Evolutionary conservation across 495 filamentous ascomycete genomes (phyloP), one percentile per base, ranked within the genome.

Genomic region (Talaromyces proteolyticus): DNA sequence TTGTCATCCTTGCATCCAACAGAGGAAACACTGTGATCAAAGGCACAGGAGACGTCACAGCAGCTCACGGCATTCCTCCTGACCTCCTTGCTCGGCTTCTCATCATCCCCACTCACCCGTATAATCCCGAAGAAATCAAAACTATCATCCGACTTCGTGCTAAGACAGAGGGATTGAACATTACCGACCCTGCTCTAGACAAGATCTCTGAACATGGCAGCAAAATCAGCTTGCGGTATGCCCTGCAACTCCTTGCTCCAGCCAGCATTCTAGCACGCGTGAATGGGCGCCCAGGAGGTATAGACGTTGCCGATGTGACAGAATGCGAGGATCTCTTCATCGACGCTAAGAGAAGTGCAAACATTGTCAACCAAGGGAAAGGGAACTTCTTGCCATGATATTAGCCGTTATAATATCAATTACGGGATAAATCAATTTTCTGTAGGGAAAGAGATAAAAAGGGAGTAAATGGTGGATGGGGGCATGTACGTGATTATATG

Each of bases 1-100:
- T 96, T 56, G 93, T 98, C 52, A 94, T 97, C 52, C 87, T 98
- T 23, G 93, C 93, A 53, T 96, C 91, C 34, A 98, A 98, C 69
- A 87, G 93, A 52, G 93, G 93, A 51, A 83, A 90, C 74, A 86
- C 86, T 50, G 84, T 88, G 39, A 93, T 96, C 59, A 86, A 88
- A 45, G 90, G 90, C 55, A 88, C 88, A 23, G 82, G 90, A 60
- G 87, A 89, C 53, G 74, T 91, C 51, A 75, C 84, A 14, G 89
- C 90, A 39, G 89, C 93, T 5, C 93, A 98, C 66, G 93, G 93
- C 53, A 82, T 98, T 49, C 93, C 93, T 0, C 81, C 92, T 6
- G 93, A 98, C 61, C 86, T 97, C 52, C 79, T 97, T 23, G 86
- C 87, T 44, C 89, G 93, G 36, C 81, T 96, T 16, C 86, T 98